phyloP scores from a whole-genome alignment of 371 early-diverging fungal species.

The Lichtheimia ramosa region DNA sequence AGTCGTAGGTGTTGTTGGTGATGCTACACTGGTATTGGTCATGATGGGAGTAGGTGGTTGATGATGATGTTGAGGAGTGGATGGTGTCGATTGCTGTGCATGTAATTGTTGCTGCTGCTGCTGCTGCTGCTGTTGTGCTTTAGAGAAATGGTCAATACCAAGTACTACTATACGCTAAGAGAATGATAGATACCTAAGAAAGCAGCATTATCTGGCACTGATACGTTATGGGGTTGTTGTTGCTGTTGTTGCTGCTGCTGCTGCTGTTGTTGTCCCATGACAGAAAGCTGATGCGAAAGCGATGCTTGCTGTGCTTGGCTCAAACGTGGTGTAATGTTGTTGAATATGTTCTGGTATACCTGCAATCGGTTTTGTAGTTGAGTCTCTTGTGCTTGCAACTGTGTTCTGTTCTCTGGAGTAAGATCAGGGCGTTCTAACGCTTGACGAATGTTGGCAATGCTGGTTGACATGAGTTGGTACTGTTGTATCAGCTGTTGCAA shows the following conservation, averaged over 20 bases:
- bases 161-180: no score
- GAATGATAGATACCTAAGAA: not conserved
- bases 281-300: slow-evolving; percentile 2
- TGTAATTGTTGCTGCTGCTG: slow-evolving; percentile 2
- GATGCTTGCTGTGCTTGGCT: slow-evolving; percentile 6
- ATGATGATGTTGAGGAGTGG: slow-evolving; percentile 9
- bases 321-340: slow-evolving; percentile 5
- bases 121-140: slow-evolving; percentile 1
- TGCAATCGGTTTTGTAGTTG: slow-evolving; percentile 20
- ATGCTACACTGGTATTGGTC: no score
- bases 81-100: slow-evolving; percentile 8
- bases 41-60: slow-evolving; percentile 4
- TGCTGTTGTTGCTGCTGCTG: not conserved
- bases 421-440: slow-evolving; percentile 36
- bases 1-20: no score
- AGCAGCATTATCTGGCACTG: not conserved
- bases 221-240: not conserved
- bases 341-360: slow-evolving; percentile 5
- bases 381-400: slow-evolving; percentile 13
- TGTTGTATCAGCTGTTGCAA: slow-evolving; percentile 1
- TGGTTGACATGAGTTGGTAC: slow-evolving; percentile 1
- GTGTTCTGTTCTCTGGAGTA: slow-evolving; percentile 29
- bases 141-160: no score
- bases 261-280: not conserved
- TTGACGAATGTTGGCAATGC: slow-evolving; percentile 26